Evolutionary conservation across 176 grass and related monocot genomes (phyloP).

Genomic region (Hordeum vulgare): MorexV3_pseudomolecules_assembly NC_058524.1:612913772-612914271

Average conservation of each 20-base stretch:
- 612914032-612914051: too few relatives aligned
- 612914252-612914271: too few relatives aligned
- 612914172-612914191: too few relatives aligned
- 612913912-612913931: not conserved
- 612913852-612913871: not conserved
- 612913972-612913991: constrained; percentile 20
- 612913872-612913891: not conserved
- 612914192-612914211: too few relatives aligned
- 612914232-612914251: too few relatives aligned
- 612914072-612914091: too few relatives aligned
- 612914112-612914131: too few relatives aligned
- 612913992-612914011: not conserved
- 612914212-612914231: too few relatives aligned
- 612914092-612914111: too few relatives aligned
- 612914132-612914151: not conserved
- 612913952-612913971: constrained; percentile 11
- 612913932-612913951: not conserved
- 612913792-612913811: not conserved
- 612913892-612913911: constrained; percentile 23
- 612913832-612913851: not conserved
- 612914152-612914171: too few relatives aligned
- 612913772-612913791: not conserved
- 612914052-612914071: too few relatives aligned
- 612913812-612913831: not conserved
- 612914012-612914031: not conserved